Evolutionary conservation across 1,284 basidiomycete species (phyloP), one percentile per base, ranked within the genome.

Genomic region (Sutorius eximius): DNA sequence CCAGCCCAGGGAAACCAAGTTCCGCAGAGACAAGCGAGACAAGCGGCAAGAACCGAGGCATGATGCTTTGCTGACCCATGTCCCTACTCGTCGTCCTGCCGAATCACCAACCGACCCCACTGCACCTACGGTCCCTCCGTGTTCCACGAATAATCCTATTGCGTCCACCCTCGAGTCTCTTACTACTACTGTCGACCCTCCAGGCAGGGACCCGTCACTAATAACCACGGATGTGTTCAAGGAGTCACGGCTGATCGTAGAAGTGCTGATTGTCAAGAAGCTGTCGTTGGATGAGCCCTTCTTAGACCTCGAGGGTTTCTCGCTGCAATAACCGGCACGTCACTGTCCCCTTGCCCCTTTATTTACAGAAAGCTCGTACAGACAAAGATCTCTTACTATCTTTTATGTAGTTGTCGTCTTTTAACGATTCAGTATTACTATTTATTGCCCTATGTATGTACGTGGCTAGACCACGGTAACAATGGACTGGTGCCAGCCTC

Each of bases 241-340:
- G 11, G 75, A 77, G 49, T 75, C 79, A 13, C 75, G 85, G 10
- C 71, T 87, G 9, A 90, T 91, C 45, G 87, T 91, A n/a, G 89
- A 91, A 66, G 89, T 81, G 2, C 76, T 91, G 30, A 85, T 91
- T 3, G 83, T 90, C 15, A 77, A 87, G 48, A 88, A 91, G 68
- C 75, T 89, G 71, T 83, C 83, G 11, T 63, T 86, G 3, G 85
- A 87, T 53, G 89, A 90, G 64, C 84, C 77, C 10, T 90, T 85
- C 67, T 67, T 90, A 54, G 87, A 90, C 67, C 89, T 91, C 64
- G 82, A 79, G 10, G 83, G 82, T 6, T 86, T 90, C 60, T 76
- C 78, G 32, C 61, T 85, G 53, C 72, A 73, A 36, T 79, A 29
- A 70, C 12, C 3, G 2, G n/a, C 5, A 22, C 15, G 27, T 36